Evolutionary conservation across 495 filamentous ascomycete genomes (phyloP).

Genomic region (Entonaema liquescens): DNA sequence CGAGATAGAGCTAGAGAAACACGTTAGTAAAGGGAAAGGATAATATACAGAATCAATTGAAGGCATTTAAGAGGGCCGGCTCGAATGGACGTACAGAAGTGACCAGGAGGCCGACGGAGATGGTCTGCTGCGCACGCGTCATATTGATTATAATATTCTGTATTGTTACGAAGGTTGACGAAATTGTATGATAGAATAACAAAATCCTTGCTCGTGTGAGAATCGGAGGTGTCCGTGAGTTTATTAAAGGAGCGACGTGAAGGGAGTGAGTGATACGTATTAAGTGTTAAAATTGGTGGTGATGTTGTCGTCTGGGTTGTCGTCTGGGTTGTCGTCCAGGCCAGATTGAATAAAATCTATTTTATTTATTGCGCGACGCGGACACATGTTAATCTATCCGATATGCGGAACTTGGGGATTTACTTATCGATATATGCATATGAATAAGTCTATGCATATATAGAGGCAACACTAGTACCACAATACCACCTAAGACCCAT

Average conservation of each 20-base stretch:
- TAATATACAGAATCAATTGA: not conserved
- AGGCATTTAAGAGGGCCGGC: not conserved
- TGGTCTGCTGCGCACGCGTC: conserved; percentile 93
- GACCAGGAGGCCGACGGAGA: conserved; percentile 84
- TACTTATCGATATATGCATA: not conserved
- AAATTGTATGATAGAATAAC: not conserved
- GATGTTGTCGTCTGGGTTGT: not conserved
- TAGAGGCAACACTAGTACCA: not conserved
- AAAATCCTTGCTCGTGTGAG: not conserved
- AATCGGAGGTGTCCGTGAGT: not conserved
- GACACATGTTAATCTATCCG: not conserved
- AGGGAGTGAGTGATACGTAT: not conserved
- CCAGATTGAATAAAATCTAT: conserved; percentile 1
- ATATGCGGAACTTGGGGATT: not conserved
- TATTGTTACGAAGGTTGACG: not conserved
- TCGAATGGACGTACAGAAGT: conserved; percentile 70
- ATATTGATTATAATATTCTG: conserved; percentile 57
- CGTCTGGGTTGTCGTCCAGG: not conserved
- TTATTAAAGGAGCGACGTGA: conserved; percentile 29
- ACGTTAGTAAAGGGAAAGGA: not conserved
- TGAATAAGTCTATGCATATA: not conserved
- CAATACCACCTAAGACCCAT: not conserved
- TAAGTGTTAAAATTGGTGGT: not conserved
- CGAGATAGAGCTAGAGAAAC: conserved; percentile 78
- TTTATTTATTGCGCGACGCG: not conserved